Base-by-base conservation (phyloP, 1,139 yeast genomes). In the Waltiozyma sp. region DNA sequence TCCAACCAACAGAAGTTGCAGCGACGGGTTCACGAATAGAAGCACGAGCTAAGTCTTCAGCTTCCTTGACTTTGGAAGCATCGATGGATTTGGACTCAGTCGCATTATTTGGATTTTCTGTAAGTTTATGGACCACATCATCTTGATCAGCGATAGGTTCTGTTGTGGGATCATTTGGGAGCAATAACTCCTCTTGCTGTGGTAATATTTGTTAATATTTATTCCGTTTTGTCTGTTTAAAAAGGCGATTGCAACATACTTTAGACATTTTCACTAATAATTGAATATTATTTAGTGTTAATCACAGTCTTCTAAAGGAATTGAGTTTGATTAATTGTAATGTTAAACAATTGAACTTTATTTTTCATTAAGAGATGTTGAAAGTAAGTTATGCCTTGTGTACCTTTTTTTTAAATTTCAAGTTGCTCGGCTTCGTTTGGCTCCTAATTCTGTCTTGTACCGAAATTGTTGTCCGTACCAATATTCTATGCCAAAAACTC, bases 1-100 rank as follows among this genome's bases (percentile, higher is more conserved):
- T 85, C 97, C 97, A 89, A 19, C 97, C 97, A 45, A 87, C 71
- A 56, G 72, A 80, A 1, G 88, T 72, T 1, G 91, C 84, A 26
- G 74, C 77, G 9, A 70, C 75, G 1, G 80, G 62, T 40, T 66
- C 61, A 58, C 91, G 69, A 34, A 75, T 72, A 1, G 69, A 67
- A 2, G 53, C 57, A 37, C 57, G 56, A 3, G 61, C 60, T 44
- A 60, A 55, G 39, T 56, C 57, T 40, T 61, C 62, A 19, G 64
- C 57, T 41, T 50, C 50, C 37, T 47, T 47, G 28, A 55, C 39
- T 2, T 47, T 47, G 2, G 36, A 47, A 10, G 40, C 42, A 31
- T 47, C 53, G 31, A 53, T 43, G 3, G 45, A 39, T 35, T 50
- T 45, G 3, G 48, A 37, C 8, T 38, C 35, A 5, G 44, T 42